phyloP scores from a whole-genome alignment of 2,329 filamentous ascomycete genomes.

The Pseudogymnoascus sp. region DNA sequence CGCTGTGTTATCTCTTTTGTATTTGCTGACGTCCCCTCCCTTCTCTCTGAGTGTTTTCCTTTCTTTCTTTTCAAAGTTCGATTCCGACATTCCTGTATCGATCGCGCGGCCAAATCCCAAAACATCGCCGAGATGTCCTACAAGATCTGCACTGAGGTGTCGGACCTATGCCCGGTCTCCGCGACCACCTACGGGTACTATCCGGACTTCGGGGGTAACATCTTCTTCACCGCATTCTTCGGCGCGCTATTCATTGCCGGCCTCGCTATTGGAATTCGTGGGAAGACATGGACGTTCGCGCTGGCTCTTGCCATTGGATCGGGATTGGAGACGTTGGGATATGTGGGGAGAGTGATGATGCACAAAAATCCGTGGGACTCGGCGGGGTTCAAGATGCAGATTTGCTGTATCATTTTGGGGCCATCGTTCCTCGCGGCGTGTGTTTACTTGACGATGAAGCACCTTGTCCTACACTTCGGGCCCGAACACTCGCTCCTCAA shows the following conservation, averaged over 20 bases:
- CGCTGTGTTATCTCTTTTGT: background rate
- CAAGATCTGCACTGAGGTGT: conserved; percentile 1
- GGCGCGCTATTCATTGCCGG: conserved; percentile 36
- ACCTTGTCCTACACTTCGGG: conserved; percentile 43
- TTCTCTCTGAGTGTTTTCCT: background rate
- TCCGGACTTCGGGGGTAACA: conserved; percentile 48
- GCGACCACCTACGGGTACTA: conserved; percentile 39
- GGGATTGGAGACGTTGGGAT: conserved; percentile 45
- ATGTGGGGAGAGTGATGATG: conserved; percentile 44
- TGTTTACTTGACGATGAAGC: conserved; percentile 58
- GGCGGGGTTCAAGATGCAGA: conserved; percentile 48
- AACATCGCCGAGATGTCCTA: background rate
- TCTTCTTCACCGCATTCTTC: conserved; percentile 45
- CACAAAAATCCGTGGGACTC: conserved; percentile 47
- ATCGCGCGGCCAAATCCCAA: background rate
- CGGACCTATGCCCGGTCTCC: background rate
- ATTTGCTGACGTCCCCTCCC: background rate
- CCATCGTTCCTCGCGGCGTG: conserved; percentile 50
- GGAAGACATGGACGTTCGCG: conserved; percentile 49
- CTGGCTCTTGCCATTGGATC: conserved; percentile 41
- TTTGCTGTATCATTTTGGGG: conserved; percentile 37
- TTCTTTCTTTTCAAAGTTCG: background rate
- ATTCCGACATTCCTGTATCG: background rate
- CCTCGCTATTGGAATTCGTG: conserved; percentile 37
- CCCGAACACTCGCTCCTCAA: conserved; percentile 43